Base-by-base conservation (phyloP, 2,329 filamentous ascomycete genomes). In the Cercospora sp. region DNA sequence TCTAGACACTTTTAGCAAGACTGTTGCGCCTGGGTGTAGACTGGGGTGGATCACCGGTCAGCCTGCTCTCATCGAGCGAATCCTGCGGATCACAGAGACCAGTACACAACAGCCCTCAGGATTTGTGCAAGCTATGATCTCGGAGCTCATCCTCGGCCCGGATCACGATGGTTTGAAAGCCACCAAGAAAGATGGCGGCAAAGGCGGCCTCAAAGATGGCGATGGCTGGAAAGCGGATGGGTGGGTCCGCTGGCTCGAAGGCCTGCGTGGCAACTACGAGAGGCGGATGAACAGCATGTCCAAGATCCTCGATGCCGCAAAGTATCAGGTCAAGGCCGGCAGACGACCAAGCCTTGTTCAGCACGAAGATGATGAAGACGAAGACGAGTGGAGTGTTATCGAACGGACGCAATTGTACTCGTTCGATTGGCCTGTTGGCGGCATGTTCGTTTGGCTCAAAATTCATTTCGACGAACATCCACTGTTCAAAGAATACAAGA, bases 1-100 rank as follows among this genome's bases (percentile, higher is more conserved):
- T 58, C 85, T 97, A 3, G 94, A 97, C 79, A 97, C 94, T 0
- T 97, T 97, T 79, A 95, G 91, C 76, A 97, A 98, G 82, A 96
- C 92, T 0, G 87, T 97, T 18, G 93, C 93, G 0, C 94, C 94
- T 0, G 94, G 94, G 1, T 96, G 92, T 77, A 89, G 94, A 32
- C 83, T 97, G 1, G 94, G 94, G 49, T 97, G 93, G 92, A 89
- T 97, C 72, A 97, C 94, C 0, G 90, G 91, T 0, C 91, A 96
- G 76, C 93, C 93, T 1, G 88, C 83, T 0, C 82, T 97, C 59
- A 85, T 93, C 58, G 92, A 96, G 79, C 88, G 91, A 6, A 82
- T 95, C 30, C 77, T 85, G 16, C 90, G 90, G 65, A 90, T 96
- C 74, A 90, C 89, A 21, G 94, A 97, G 79, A 85, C 87, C 0